Percentiles rank a stretch among this genome's conserved stretches.
phyloP scores from a whole-genome alignment of 768 basidiomycete species.

The Daedaleopsis sinensis region DNA sequence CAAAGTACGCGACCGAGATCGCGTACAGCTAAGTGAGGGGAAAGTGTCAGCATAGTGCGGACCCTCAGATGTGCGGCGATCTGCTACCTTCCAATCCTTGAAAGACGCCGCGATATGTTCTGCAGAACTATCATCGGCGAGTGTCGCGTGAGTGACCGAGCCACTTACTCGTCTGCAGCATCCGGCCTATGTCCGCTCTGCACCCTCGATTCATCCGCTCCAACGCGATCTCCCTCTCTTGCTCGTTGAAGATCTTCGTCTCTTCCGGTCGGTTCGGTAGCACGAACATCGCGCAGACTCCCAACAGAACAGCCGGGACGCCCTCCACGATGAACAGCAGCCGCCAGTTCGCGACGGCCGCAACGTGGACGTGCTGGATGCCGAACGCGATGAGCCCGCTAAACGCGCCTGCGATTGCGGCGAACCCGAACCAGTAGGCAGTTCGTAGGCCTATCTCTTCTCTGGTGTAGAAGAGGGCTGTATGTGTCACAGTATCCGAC shows the following conservation, averaged over 20 bases:
- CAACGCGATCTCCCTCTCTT: constrained; percentile 62
- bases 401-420: constrained; percentile 82
- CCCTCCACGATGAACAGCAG: constrained; percentile 80
- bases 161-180: constrained; percentile 58
- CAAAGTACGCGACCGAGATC: constrained; percentile 77
- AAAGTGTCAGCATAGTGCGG: background rate
- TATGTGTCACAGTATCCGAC: background rate
- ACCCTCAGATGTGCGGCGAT: background rate
- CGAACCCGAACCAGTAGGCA: constrained; percentile 86
- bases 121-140: constrained; percentile 44
- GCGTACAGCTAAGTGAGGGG: constrained; percentile 49
- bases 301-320: constrained; percentile 66
- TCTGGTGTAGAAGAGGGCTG: constrained; percentile 80
- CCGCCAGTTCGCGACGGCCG: constrained; percentile 55
- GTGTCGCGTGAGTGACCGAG: background rate
- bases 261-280: constrained; percentile 76
- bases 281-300: constrained; percentile 53
- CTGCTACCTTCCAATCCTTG: constrained; percentile 58
- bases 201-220: constrained; percentile 69
- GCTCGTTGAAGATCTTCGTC: constrained; percentile 54
- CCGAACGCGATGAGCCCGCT: constrained; percentile 86
- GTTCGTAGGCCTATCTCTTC: constrained; percentile 72
- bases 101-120: constrained; percentile 67
- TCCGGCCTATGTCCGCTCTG: constrained; percentile 65
- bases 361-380: constrained; percentile 57